Evolutionary conservation across 2,329 filamentous ascomycete genomes (phyloP).

Genomic region (Aphanocladium album): DNA sequence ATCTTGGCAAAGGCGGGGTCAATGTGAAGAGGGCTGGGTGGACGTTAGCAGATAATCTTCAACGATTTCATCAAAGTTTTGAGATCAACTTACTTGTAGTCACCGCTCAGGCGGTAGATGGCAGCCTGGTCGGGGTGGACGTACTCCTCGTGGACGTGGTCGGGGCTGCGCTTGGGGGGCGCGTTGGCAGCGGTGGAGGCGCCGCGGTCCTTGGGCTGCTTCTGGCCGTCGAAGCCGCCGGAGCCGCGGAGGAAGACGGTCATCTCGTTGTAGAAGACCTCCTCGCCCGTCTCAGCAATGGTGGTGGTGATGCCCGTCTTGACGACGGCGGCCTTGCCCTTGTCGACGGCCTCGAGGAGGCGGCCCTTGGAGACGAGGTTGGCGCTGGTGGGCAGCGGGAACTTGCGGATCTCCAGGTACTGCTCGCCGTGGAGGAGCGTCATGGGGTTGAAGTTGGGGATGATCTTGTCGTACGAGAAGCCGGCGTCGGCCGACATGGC

Average conservation of each 20-base stretch:
- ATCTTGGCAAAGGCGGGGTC: conserved; percentile 92
- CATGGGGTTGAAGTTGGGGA: conserved; percentile 96
- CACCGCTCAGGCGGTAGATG: conserved; percentile 86
- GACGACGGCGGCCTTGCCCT: conserved; percentile 82
- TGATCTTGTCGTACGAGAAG: conserved; percentile 74
- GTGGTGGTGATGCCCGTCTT: conserved; percentile 77
- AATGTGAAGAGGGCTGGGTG: conserved; percentile 72
- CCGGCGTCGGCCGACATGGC: conserved; percentile 79
- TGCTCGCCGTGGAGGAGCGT: conserved; percentile 99
- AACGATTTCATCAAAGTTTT: neutral
- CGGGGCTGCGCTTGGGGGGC: conserved; percentile 70
- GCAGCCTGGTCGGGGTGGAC: conserved; percentile 90
- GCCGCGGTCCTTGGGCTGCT: conserved; percentile 72
- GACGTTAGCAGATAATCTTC: neutral
- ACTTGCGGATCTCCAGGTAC: conserved; percentile 90
- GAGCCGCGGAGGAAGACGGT: conserved; percentile 89
- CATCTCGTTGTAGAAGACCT: conserved; percentile 94
- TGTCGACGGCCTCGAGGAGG: conserved; percentile 93
- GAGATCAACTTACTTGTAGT: conserved; percentile 59
- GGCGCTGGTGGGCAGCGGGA: conserved; percentile 80
- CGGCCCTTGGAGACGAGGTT: conserved; percentile 70
- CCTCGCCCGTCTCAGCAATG: conserved; percentile 78
- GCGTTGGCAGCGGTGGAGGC: conserved; percentile 74
- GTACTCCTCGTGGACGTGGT: conserved; percentile 76
- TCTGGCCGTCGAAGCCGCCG: conserved; percentile 82